Evolutionary conservation across 352 stramenopile genomes (phyloP).

Genomic region (Vaucheria bursata): DNA sequence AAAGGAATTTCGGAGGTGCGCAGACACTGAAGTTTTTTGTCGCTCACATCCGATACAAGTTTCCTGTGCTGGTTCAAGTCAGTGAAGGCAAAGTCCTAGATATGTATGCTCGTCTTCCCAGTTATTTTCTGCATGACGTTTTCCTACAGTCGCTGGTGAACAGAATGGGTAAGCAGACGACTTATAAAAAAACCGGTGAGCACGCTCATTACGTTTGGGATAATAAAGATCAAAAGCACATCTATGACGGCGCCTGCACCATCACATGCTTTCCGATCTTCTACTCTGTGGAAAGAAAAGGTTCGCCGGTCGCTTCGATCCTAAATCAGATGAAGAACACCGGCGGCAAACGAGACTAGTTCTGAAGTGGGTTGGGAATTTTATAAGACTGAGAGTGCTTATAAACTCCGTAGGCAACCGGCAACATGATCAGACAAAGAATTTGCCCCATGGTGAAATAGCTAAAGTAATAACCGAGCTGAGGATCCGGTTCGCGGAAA

Average conservation of each 20-base stretch:
- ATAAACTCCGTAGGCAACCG: too few relatives aligned
- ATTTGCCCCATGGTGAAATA: too few relatives aligned
- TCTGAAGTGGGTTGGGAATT: too few relatives aligned
- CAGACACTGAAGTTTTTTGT: background rate
- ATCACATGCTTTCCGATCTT: background rate
- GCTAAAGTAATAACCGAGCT: too few relatives aligned
- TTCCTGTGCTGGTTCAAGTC: background rate
- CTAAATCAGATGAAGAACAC: too few relatives aligned
- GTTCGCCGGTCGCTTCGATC: too few relatives aligned
- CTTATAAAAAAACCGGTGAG: background rate
- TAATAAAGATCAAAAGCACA: background rate
- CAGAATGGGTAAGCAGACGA: background rate
- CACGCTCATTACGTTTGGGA: background rate
- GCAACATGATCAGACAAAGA: too few relatives aligned
- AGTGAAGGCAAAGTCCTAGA: background rate
- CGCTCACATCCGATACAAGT: background rate
- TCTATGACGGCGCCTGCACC: background rate
- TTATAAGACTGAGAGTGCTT: too few relatives aligned
- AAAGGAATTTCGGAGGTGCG: background rate
- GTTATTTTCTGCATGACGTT: background rate
- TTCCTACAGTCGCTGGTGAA: background rate
- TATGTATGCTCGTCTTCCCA: background rate
- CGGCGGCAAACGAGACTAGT: too few relatives aligned
- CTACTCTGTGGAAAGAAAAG: background rate
- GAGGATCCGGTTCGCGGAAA: too few relatives aligned